Conservation (phyloP, 1,139 yeast genomes). For the Saccharomyces hybrid region DNA sequence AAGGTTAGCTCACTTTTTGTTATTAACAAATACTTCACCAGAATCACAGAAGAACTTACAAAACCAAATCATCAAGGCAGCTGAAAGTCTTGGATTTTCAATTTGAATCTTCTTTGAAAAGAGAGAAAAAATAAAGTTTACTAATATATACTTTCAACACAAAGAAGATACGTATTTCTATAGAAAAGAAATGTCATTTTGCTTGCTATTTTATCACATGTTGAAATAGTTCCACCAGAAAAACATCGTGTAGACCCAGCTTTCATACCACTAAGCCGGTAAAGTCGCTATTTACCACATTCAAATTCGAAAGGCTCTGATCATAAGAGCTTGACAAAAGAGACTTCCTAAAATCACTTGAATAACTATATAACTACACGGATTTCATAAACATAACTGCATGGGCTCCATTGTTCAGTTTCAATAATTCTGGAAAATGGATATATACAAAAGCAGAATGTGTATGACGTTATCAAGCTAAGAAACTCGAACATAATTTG, state of each 20-base stretch:
- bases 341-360: not conserved
- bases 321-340: not conserved
- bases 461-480: conserved; percentile 20
- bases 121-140: not conserved
- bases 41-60: conserved; percentile 20
- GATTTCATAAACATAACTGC: not conserved
- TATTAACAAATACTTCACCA: conserved; percentile 18
- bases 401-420: not conserved
- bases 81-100: conserved; percentile 29
- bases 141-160: not conserved
- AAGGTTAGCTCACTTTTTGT: conserved; percentile 20
- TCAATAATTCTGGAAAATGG: not conserved
- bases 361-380: not conserved
- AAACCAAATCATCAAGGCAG: conserved; percentile 26
- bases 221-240: not conserved
- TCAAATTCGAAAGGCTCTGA: not conserved
- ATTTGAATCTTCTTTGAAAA: not conserved
- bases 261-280: too few relatives aligned
- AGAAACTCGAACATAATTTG: conserved; percentile 85
- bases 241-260: too few relatives aligned
- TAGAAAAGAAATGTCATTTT: not conserved
- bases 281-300: too few relatives aligned
- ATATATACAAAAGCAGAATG: not conserved
- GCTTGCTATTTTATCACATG: not conserved
- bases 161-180: not conserved